These are phyloP conservation scores for Aspergillus aculeatus DNA, from an alignment of 2,329 filamentous ascomycete species.

Conservation along the genomic window DNA sequence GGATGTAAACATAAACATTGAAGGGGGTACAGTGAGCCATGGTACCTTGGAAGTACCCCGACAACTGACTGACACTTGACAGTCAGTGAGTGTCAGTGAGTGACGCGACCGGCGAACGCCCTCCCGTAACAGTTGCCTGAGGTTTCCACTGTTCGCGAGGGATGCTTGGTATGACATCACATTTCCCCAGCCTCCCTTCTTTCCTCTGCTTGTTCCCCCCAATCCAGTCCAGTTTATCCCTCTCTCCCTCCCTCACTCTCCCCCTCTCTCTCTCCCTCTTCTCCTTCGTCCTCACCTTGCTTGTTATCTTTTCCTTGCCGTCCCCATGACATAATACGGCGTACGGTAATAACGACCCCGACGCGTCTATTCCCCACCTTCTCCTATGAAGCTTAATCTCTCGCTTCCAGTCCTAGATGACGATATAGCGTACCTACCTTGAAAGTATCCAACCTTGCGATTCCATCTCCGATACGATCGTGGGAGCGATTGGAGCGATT, in stretches of 20 bases:
- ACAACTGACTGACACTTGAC: too few relatives aligned
- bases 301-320: conserved; percentile 1
- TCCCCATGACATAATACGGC: neutral
- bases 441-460: neutral
- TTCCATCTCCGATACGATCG: neutral
- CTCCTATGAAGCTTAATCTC: neutral
- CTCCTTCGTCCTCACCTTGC: conserved; percentile 4
- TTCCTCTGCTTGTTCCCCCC: neutral
- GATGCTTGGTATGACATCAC: conserved; percentile 17
- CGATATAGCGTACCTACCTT: neutral
- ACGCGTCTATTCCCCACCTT: neutral
- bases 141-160: neutral
- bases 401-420: neutral
- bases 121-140: conserved; percentile 24
- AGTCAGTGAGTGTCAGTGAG: neutral
- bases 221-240: too few relatives aligned
- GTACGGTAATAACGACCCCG: too few relatives aligned
- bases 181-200: conserved; percentile 1
- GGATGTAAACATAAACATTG: conserved; percentile 13
- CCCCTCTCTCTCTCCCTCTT: neutral
- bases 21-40: conserved; percentile 4
- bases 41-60: neutral
- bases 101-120: conserved; percentile 24
- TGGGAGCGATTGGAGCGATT: neutral
- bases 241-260: too few relatives aligned